Conservation (phyloP, 2,329 filamentous ascomycete genomes). For the Ilyonectria robusta region DNA sequence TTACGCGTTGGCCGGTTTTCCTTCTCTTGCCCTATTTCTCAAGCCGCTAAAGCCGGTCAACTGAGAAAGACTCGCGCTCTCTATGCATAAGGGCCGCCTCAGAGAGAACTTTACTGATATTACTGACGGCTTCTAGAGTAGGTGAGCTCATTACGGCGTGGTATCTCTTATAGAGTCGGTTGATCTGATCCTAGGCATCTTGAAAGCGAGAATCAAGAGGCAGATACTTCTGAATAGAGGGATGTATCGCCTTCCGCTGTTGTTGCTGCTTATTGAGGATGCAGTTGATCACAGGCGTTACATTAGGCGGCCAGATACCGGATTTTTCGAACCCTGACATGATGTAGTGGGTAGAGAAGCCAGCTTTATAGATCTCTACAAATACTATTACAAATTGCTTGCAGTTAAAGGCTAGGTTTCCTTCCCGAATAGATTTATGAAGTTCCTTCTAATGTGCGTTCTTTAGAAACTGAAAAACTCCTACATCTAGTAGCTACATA, state of each 20-base stretch:
- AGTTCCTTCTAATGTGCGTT: conserved; percentile 6
- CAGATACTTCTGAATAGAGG: conserved; percentile 3
- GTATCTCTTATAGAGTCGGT: conserved; percentile 9
- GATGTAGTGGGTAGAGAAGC: background rate
- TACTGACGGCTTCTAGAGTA: conserved; percentile 8
- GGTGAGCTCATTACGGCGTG: conserved; percentile 8
- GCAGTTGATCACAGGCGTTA: background rate
- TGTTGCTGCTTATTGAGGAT: conserved; percentile 5
- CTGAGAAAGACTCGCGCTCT: conserved; percentile 1
- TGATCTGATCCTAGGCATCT: conserved; percentile 12
- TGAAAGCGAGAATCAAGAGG: conserved; percentile 5
- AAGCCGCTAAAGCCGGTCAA: background rate
- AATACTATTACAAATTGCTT: conserved; percentile 1
- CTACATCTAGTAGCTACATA: background rate
- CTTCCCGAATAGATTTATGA: background rate
- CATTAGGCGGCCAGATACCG: conserved; percentile 2
- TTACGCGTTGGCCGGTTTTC: conserved; percentile 3
- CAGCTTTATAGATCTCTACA: background rate
- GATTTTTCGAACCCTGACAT: conserved; percentile 7
- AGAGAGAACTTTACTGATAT: background rate
- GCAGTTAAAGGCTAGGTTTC: background rate
- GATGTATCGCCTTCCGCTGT: conserved; percentile 7
- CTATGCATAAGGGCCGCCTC: background rate
- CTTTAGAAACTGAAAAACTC: background rate
- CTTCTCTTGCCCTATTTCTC: conserved; percentile 12